These are phyloP conservation scores for Lepidium didymum DNA, from an alignment of 345 rosid genomes.

Conservation along the genomic window DNA sequence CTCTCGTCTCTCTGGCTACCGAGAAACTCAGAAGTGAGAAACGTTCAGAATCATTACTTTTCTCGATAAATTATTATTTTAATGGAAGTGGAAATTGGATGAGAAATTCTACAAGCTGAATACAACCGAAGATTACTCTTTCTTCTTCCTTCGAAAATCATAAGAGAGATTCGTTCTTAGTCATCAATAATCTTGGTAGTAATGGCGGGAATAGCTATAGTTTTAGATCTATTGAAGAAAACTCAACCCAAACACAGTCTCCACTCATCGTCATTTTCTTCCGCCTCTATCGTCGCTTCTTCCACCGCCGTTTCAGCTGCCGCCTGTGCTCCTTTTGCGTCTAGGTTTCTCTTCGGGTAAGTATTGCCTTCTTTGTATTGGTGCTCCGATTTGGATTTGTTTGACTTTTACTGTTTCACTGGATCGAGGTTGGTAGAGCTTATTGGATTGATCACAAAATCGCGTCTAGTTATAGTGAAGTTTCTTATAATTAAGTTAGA, in stretches of 20 bases:
- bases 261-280: constrained; percentile 51
- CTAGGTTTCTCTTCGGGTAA: constrained; percentile 79
- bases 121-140: background rate
- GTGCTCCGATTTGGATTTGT: constrained; percentile 9
- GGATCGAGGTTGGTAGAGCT: background rate
- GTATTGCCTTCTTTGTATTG: background rate
- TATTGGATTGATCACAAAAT: constrained; percentile 1
- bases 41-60: background rate
- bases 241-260: constrained; percentile 47
- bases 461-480: background rate
- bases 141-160: background rate
- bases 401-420: constrained; percentile 9
- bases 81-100: background rate
- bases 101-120: background rate
- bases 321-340: constrained; percentile 66
- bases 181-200: constrained; percentile 1
- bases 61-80: constrained; percentile 14
- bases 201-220: constrained; percentile 83
- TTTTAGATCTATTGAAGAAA: constrained; percentile 71
- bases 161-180: background rate
- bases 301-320: constrained; percentile 57
- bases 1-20: background rate
- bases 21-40: constrained; percentile 13
- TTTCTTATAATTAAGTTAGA: background rate
- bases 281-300: constrained; percentile 48